Conservation (phyloP, 305 asterid genomes). For the Vinca major region DNA sequence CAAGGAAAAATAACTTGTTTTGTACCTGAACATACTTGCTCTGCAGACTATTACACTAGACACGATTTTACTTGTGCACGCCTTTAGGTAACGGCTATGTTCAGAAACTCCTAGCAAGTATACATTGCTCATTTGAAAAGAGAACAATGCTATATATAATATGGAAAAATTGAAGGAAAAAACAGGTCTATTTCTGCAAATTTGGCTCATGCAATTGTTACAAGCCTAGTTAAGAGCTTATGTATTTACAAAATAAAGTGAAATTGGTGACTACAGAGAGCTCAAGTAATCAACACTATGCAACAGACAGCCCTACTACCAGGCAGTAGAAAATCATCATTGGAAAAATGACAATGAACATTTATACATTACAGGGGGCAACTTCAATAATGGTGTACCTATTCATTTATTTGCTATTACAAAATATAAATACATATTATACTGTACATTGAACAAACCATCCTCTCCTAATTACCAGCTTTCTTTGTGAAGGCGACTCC, state of each 20-base stretch:
- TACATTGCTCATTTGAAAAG: too few relatives aligned
- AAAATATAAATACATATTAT: constrained; percentile 17
- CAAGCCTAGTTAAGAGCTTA: neutral
- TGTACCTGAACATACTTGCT: neutral
- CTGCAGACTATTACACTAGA: too few relatives aligned
- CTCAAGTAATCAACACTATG: neutral
- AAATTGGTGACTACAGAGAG: neutral
- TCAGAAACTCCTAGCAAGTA: too few relatives aligned
- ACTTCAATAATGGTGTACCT: neutral
- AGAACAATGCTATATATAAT: too few relatives aligned
- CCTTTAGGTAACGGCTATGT: too few relatives aligned
- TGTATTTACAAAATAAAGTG: neutral
- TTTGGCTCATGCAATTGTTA: too few relatives aligned
- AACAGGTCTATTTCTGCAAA: too few relatives aligned
- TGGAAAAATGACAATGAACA: neutral
- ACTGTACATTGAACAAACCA: constrained; percentile 30
- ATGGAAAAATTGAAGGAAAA: too few relatives aligned
- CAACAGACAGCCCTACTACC: neutral
- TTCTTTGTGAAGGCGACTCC: constrained; percentile 13
- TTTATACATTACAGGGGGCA: constrained; percentile 17
- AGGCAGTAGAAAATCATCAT: neutral
- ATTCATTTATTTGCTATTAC: constrained; percentile 26
- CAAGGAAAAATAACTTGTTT: constrained; percentile 32
- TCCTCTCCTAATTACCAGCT: constrained; percentile 12
- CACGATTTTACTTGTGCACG: too few relatives aligned